Evolutionary conservation across 352 stramenopile species (phyloP), one percentile per base, ranked within the genome.

Genomic region (Pythium periplocum): DNA sequence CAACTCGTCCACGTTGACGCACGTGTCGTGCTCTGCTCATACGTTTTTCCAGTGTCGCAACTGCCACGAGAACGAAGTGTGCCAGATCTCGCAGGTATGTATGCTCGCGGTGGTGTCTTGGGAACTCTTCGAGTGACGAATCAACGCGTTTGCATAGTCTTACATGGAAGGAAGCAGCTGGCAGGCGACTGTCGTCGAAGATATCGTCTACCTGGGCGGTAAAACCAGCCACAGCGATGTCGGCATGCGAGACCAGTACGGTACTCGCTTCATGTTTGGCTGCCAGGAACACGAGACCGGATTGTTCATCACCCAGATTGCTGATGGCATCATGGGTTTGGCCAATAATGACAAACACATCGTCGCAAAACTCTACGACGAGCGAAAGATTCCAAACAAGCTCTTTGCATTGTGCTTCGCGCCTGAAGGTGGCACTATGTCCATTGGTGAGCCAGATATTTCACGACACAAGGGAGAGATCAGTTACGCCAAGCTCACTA

Each of bases 91-190:
- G 1, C 70, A 77, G 64, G 70, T 79, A 32, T 42, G 38, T 42
- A 12, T 12, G 7, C 12, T 42, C 7, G 12, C 38, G 38, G 38
- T 42, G 38, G 7, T 42, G 30, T 44, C 26, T 35, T 12, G 36
- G 39, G 17, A 26, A 26, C 17, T 26, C 17, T 26, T 26, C 17
- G 17, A 26, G 17, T 26, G 17, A 26, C 17, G 17, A 26, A 26
- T 26, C 17, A 26, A 26, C 17, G 17, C 17, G 17, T 26, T 26
- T 26, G 17, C 30, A 3, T 62, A 93, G 75, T 75, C 78, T 43
- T 95, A 95, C 56, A 84, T 89, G 64, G 84, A 95, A 69, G 84
- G 84, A 30, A 95, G 84, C 57, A 92, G 69, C 55, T 95, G 84
- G 84, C 68, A 87, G 8, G 84, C 82, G 7, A 74, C 77, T 0